Evolutionary conservation across 768 basidiomycete species (phyloP).

Genomic region (Hygrocybe coccinea): DNA sequence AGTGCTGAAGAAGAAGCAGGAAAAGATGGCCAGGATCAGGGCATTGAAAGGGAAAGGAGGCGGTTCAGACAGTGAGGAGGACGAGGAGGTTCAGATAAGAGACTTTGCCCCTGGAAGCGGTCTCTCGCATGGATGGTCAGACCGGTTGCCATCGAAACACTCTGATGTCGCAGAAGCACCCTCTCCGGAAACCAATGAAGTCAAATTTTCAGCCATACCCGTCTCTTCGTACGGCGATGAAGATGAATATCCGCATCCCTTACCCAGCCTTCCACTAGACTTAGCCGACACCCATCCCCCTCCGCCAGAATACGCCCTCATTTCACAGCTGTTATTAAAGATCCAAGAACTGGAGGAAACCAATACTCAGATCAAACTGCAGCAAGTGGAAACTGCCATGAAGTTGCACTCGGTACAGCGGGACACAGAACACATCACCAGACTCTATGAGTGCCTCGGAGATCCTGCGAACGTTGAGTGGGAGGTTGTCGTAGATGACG

Average conservation of each 20-base stretch:
- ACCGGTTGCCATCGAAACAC: neutral
- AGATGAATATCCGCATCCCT: neutral
- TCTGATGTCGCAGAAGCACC: neutral
- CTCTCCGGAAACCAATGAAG: neutral
- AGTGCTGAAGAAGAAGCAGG: slow-evolving; percentile 43
- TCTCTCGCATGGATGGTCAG: slow-evolving; percentile 24
- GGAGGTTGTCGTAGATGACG: slow-evolving; percentile 25
- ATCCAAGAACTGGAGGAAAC: slow-evolving; percentile 74
- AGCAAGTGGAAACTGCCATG: slow-evolving; percentile 57
- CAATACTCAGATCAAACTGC: slow-evolving; percentile 59
- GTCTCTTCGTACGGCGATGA: neutral
- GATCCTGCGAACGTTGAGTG: slow-evolving; percentile 50
- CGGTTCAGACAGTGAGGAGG: slow-evolving; percentile 20
- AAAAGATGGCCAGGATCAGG: slow-evolving; percentile 50
- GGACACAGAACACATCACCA: slow-evolving; percentile 65
- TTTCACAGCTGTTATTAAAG: slow-evolving; percentile 69
- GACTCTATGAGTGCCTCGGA: slow-evolving; percentile 63
- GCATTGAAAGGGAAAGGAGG: slow-evolving; percentile 36
- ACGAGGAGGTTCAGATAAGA: slow-evolving; percentile 33
- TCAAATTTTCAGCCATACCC: neutral
- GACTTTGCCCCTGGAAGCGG: slow-evolving; percentile 63
- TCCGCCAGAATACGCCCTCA: slow-evolving; percentile 49
- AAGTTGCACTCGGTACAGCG: slow-evolving; percentile 66
- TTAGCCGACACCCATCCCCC: slow-evolving; percentile 20
- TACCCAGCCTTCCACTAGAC: neutral